Conservation (phyloP, 148 eudicot genomes). For the Gaultheria prostrata region DNA sequence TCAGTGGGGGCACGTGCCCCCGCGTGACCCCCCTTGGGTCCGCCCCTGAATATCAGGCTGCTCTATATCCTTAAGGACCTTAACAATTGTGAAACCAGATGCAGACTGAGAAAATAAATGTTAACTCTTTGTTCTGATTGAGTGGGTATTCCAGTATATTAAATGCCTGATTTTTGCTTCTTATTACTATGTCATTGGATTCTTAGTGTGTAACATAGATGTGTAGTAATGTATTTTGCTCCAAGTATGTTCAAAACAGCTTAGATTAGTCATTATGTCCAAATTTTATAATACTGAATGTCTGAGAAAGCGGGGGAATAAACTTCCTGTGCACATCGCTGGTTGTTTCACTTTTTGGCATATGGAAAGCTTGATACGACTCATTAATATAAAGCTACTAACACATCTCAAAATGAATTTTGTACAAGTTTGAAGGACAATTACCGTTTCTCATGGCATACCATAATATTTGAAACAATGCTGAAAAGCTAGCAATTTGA, state of each 20-base stretch:
- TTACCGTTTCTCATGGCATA: not conserved
- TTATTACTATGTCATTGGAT: not conserved
- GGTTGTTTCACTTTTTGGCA: not conserved
- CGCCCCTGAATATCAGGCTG: not conserved
- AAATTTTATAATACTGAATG: not conserved
- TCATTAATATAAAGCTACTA: not conserved
- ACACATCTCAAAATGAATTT: too few species aligned
- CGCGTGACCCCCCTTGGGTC: too few species aligned
- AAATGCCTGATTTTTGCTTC: not conserved
- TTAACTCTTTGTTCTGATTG: not conserved
- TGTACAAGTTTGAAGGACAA: not conserved
- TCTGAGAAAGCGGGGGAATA: not conserved
- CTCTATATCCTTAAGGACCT: not conserved
- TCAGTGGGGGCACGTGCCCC: too few species aligned
- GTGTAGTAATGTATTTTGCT: not conserved
- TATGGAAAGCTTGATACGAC: not conserved
- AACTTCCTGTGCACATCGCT: not conserved
- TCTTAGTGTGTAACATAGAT: not conserved
- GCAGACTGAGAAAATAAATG: not conserved
- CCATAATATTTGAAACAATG: not conserved
- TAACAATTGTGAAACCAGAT: not conserved
- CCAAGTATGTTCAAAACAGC: not conserved
- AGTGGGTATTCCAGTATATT: not conserved
- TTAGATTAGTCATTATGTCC: not conserved
- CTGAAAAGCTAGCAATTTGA: constrained; percentile 9